These are phyloP conservation scores for Linum tenue DNA, from an alignment of 345 rosid genomes.

Conservation along the genomic window DNA sequence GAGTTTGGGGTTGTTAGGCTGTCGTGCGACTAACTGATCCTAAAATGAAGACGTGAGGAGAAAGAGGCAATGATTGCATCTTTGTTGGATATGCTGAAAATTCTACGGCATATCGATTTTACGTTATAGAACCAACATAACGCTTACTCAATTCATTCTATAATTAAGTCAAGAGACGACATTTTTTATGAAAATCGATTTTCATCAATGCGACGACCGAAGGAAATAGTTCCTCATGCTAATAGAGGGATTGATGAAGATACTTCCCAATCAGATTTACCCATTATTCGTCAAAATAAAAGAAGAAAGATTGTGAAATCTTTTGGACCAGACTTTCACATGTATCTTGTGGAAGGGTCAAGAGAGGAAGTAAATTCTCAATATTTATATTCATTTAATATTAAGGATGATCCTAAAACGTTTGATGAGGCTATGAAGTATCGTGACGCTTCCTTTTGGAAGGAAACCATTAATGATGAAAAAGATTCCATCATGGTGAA, in stretches of 20 bases:
- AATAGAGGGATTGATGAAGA: neutral
- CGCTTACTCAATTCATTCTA: neutral
- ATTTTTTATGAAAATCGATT: neutral
- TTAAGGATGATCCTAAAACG: no score
- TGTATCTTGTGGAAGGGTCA: neutral
- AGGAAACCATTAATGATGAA: neutral
- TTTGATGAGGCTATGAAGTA: neutral
- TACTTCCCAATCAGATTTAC: neutral
- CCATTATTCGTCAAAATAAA: neutral
- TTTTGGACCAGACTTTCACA: neutral
- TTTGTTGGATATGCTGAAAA: neutral
- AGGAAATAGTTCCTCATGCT: neutral
- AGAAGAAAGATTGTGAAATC: neutral
- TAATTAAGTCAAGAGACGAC: neutral
- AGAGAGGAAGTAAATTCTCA: neutral
- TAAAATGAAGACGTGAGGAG: neutral
- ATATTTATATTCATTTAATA: no score
- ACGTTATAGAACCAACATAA: neutral
- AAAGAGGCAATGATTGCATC: conserved; percentile 1
- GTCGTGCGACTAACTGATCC: neutral
- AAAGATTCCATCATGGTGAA: neutral
- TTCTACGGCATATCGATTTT: neutral
- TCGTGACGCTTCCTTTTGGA: neutral
- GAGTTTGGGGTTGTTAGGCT: neutral
- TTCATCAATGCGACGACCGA: neutral